These are phyloP conservation scores for Boletus bicolor DNA, from an alignment of 768 basidiomycete genomes.

Conservation along the genomic window DNA sequence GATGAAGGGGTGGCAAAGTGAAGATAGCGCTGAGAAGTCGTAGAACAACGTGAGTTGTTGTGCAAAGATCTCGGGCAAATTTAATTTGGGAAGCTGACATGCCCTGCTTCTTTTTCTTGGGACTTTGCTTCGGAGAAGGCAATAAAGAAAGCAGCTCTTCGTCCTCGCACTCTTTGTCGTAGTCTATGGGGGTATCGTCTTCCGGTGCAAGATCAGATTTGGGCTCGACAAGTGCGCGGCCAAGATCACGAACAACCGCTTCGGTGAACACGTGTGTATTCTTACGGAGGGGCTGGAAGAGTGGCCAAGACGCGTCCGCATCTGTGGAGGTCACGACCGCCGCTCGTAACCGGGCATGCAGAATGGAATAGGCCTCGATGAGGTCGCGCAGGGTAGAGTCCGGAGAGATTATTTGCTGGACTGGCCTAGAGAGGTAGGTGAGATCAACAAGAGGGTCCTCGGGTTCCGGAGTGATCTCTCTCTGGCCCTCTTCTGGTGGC, in stretches of 20 bases:
- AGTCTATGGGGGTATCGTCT: constrained; percentile 25
- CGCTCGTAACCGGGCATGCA: constrained; percentile 61
- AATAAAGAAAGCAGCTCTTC: constrained; percentile 36
- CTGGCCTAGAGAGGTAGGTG: constrained; percentile 62
- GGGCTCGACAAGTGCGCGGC: constrained; percentile 62
- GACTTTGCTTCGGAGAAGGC: constrained; percentile 70
- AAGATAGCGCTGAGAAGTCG: constrained; percentile 61
- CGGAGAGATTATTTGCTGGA: constrained; percentile 53
- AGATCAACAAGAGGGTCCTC: constrained; percentile 60
- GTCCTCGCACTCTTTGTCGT: constrained; percentile 23
- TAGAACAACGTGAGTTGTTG: constrained; percentile 66
- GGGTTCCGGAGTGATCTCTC: constrained; percentile 79
- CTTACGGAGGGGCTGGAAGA: constrained; percentile 68
- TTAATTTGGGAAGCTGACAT: constrained; percentile 77
- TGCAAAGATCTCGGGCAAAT: constrained; percentile 75
- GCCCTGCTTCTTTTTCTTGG: constrained; percentile 53
- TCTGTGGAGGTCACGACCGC: constrained; percentile 43
- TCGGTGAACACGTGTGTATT: constrained; percentile 49
- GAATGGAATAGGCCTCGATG: constrained; percentile 70
- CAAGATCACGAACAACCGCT: constrained; percentile 67
- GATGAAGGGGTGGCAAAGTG: constrained; percentile 55
- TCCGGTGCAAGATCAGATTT: constrained; percentile 16
- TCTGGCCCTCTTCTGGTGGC: constrained; percentile 40
- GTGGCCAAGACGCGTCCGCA: constrained; percentile 60
- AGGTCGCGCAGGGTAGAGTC: constrained; percentile 52